Base-by-base conservation (phyloP, 2,329 filamentous ascomycete species). In the Nectriaceae sp. region DNA sequence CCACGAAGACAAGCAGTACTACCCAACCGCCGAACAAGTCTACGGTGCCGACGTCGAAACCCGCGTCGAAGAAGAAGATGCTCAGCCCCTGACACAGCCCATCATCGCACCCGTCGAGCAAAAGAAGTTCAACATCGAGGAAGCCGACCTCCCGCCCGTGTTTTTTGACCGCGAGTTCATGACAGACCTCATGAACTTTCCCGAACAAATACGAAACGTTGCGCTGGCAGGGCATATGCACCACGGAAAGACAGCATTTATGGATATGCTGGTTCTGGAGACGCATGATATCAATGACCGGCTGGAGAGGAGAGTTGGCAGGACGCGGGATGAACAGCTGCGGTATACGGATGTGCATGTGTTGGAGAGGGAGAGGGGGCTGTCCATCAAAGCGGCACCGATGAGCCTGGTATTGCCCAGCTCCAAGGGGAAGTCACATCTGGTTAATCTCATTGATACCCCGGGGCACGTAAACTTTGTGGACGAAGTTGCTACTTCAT, bases 1-100 rank as follows among this genome's bases (percentile, higher is more conserved):
- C 39, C 94, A 99, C 73, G 94, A 99, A 77, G 94, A 99, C 75
- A 99, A 99, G 71, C 94, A 97, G 69, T 99, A 99, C 72, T 99
- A 99, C 67, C 94, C 94, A 22, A 96, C 92, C n/a, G 94, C 94
- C 47, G 87, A 93, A 66, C 94, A 99, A 70, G 86, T 96, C 36
- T 99, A 97, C 68, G 94, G 94, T 44, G 81, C 85, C 61, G 92
- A 94, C 72, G 94, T 99, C 62, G 94, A 99, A 73, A 94, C 93
- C 2, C 75, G 96, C 70, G 93, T 99, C 31, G 89, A 97, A 66
- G 94, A 99, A 70, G 94, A 97, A 74, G 94, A 99, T 76, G 89
- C 92, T 50, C 94, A 99, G 69, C 89, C 92, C 40, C 80, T 99
- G 53, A 85, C 89, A 22, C 85, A 97, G 64, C 94, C 94, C 24